Evolutionary conservation across 2,329 filamentous ascomycete genomes (phyloP), one percentile per base, ranked within the genome.

Genomic region (Colletotrichum liriopes): DNA sequence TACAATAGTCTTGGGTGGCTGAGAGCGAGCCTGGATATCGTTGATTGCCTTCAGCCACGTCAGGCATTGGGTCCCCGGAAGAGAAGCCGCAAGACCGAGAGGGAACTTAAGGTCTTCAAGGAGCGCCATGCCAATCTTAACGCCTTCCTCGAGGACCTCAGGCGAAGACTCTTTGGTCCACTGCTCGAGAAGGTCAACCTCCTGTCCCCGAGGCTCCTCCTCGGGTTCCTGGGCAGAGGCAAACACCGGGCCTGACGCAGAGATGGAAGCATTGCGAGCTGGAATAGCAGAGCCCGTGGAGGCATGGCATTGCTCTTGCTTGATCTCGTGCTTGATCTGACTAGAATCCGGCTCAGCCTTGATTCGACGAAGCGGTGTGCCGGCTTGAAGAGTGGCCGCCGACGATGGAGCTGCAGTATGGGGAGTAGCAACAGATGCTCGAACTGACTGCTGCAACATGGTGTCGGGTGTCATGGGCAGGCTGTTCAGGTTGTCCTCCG

Each of bases 1-100:
- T n/a, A 92, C 83, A 0, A 91, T 82, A 0, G 67, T 62, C 37
- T 65, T 65, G 35, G 60, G 41, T 18, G 71, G 54, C 84, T 85
- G 37, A 78, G 81, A 3, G 76, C 76, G 32, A 80, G 80, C 6
- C 77, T 77, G 3, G 6, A 74, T 37, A 16, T 63, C 47, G 8
- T 61, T 37, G n/a, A 72, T 72, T 2, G 59, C 58, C 18, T 69
- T 65, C 20, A 73, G 23, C 69, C 69, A 74, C 12, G 32, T 29
- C 14, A 43, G n/a, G 11, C 20, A 59, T 29, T 67, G 51, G 16
- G 61, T 72, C n/a, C 68, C 64, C 32, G 51, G 20, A 16, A 67
- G 37, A 12, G 45, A 41, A 23, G 47, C 39, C 5, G 67, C 54
- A 16, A 56, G 45, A 5, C 47, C 12, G 49, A 73, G 47, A 8